These are phyloP conservation scores for Claviceps capensis DNA, from an alignment of 2,329 filamentous ascomycete species.

Conservation along the genomic window DNA sequence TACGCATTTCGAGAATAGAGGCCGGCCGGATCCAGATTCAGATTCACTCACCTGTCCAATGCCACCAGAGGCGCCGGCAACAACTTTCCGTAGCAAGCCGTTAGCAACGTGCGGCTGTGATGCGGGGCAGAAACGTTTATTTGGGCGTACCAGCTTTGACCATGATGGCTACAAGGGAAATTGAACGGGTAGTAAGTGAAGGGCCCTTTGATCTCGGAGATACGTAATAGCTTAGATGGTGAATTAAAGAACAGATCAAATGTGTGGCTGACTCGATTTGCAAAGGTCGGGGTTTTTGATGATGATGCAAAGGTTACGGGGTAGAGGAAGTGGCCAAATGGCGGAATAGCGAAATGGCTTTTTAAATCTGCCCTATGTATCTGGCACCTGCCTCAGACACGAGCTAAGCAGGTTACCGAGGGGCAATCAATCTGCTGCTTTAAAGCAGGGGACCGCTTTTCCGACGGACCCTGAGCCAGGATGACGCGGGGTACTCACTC, in stretches of 20 bases:
- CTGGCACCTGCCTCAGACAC: not conserved
- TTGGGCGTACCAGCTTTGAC: slow-evolving; percentile 44
- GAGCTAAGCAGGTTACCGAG: not conserved
- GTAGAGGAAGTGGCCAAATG: not conserved
- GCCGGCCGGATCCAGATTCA: not conserved
- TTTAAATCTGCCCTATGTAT: not conserved
- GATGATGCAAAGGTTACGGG: not conserved
- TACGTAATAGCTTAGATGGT: not conserved
- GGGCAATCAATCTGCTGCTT: not conserved
- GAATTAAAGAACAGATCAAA: not conserved
- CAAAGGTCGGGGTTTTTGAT: not conserved
- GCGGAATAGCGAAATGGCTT: not conserved
- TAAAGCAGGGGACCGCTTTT: not conserved
- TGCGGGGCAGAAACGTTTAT: slow-evolving; percentile 13
- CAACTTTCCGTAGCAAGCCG: slow-evolving; percentile 33
- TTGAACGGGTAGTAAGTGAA: not conserved
- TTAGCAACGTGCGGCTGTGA: slow-evolving; percentile 5
- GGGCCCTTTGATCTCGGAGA: not conserved
- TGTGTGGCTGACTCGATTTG: not conserved
- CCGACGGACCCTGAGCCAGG: not conserved
- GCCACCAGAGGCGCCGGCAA: slow-evolving; percentile 93
- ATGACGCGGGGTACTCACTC: not conserved
- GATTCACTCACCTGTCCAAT: slow-evolving; percentile 72
- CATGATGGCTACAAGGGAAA: slow-evolving; percentile 26
- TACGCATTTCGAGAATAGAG: not conserved